Evolutionary conservation across 805 yeast genomes (phyloP), one percentile per base, ranked within the genome.

Genomic region (Saccharomycopsis olivae): DNA sequence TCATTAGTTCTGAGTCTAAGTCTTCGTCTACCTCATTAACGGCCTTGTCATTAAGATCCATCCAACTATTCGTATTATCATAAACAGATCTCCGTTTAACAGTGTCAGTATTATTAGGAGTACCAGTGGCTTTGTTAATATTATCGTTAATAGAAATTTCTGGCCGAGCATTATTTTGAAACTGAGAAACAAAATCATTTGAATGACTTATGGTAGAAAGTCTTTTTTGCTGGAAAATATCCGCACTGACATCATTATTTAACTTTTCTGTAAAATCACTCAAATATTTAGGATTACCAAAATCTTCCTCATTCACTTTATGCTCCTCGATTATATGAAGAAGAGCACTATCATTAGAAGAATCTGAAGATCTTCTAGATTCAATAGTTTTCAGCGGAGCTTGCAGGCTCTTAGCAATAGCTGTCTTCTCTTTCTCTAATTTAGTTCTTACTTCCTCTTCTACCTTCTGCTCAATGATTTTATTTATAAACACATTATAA

Each of bases 161-260:
- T 23, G 25, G 25, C 10, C n/a, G 6, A 16, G n/a, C 21, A 15
- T 30, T 16, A 16, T 30, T 17, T 30, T 30, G 33, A 16, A 16
- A 30, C 16, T n/a, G 19, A 6, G 6, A 8, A 16, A 30, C 9
- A 8, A 20, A 25, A 6, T 33, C 24, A 15, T 16, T 13, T 5
- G 24, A 23, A 11, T 25, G 27, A 35, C 4, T 18, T 6, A 14
- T 31, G 9, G 20, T 8, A 8, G 39, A 28, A 11, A 16, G 9
- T 36, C 28, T 20, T 15, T 29, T 28, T n/a, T 36, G 9, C 14
- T 36, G 16, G 15, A 43, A 38, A 14, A 43, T 43, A 16, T 43
- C 47, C 8, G 28, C 38, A 21, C 37, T 40, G 11, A 43, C 47
- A 16, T 43, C 47, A 18, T 43, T 40, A 28, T 43, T 43, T 16